Percentiles rank a stretch among this genome's conserved stretches.
phyloP scores from a whole-genome alignment of 2,329 filamentous ascomycete genomes.

The Bipolaris cookei region DNA sequence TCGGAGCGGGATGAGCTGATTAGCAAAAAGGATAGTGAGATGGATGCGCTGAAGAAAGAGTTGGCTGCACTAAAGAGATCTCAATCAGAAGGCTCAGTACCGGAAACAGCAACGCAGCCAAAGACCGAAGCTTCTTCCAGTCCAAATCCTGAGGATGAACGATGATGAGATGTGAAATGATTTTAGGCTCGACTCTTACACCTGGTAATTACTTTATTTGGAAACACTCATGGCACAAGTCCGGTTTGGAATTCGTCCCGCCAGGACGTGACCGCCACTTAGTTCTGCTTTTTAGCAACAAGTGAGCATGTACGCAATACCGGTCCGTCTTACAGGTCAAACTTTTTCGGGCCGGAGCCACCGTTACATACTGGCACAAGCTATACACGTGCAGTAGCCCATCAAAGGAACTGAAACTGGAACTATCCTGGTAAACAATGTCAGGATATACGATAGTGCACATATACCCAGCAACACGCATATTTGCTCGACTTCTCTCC shows the following conservation, averaged over 20 bases:
- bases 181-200: neutral
- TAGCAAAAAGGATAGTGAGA: slow-evolving; percentile 67
- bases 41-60: slow-evolving; percentile 59
- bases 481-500: too few relatives aligned
- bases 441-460: too few relatives aligned
- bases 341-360: too few relatives aligned
- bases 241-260: neutral
- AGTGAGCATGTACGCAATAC: neutral
- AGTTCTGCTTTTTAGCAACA: neutral
- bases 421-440: too few relatives aligned
- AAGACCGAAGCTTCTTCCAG: slow-evolving; percentile 25
- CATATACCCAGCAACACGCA: too few relatives aligned
- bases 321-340: too few relatives aligned
- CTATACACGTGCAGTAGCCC: too few relatives aligned
- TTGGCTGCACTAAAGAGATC: slow-evolving; percentile 49
- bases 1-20: slow-evolving; percentile 69
- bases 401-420: too few relatives aligned
- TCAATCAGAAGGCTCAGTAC: slow-evolving; percentile 19
- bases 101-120: slow-evolving; percentile 14
- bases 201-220: neutral
- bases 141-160: slow-evolving; percentile 18
- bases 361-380: too few relatives aligned
- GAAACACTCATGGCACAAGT: neutral
- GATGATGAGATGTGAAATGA: slow-evolving; percentile 14
- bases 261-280: too few relatives aligned